Evolutionary conservation across 495 filamentous ascomycete species (phyloP), one percentile per base, ranked within the genome.

Genomic region (Aspergillus bridgeri): DNA sequence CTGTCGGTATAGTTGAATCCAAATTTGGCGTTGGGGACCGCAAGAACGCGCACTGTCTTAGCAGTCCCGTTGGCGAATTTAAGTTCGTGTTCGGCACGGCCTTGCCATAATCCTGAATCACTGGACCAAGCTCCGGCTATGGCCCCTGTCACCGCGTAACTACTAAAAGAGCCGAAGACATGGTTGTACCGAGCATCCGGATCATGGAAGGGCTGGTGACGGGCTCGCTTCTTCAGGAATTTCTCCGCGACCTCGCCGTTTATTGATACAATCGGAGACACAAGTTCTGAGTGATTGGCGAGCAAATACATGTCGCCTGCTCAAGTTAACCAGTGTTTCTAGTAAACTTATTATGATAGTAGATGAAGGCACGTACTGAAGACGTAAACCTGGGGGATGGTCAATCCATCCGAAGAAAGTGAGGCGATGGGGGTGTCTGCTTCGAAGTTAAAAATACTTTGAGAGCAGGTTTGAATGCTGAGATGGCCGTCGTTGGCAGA

Each of bases 1-100:
- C 56, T 38, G 11, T 86, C 71, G 21, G 83, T 82, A 62, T 86
- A 84, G 20, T 84, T 81, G 57, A 86, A 86, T 66, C 84, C 83
- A 9, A 81, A 81, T 33, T 48, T 7, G 81, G 33, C 0, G 11
- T 1, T 13, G 15, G 47, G 7, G 22, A 22, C 33, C 11, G 53
- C 43, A 2, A 33, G 21, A 17, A 24, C 38, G n/a, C 20, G 7
- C 23, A 27, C 24, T n/a, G 21, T 46, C 23, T 33, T 18, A 7
- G 11, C 48, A 24, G 43, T 56, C 5, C 53, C 44, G 19, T 56
- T 56, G 13, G 43, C 43, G 23, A 38, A 48, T 29, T 48, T 23
- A 17, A 55, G 21, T 1, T 45, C 25, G 18, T 33, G 22, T 4
- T 20, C 22, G 17, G 6, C 42, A 20, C 22, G 11, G 6, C 25